A percentile compares a stretch with the other conserved stretches of the same genome.
phyloP scores from a whole-genome alignment of 345 rosid genomes.

The Adansonia digitata region DNA sequence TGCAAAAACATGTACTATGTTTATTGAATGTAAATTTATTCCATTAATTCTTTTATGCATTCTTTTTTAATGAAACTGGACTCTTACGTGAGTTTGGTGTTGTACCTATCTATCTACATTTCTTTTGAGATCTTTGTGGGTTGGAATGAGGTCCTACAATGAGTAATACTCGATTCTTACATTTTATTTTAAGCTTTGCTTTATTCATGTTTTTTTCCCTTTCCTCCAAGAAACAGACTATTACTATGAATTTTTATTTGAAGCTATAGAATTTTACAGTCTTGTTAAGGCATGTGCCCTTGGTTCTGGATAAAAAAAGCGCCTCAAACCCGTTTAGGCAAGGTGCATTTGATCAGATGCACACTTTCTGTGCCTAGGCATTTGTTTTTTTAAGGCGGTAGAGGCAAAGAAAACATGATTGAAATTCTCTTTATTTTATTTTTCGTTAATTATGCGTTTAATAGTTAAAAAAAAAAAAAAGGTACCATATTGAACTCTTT shows the following conservation, averaged over 20 bases:
- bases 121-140: not conserved
- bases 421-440: not conserved
- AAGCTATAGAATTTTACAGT: not conserved
- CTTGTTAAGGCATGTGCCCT: not conserved
- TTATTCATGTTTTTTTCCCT: too few species aligned
- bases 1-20: not conserved
- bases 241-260: not conserved
- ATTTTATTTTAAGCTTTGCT: not conserved
- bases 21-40: not conserved
- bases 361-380: not conserved
- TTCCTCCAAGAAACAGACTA: not conserved
- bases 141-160: not conserved
- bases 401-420: not conserved
- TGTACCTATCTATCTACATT: not conserved
- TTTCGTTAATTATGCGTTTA: not conserved
- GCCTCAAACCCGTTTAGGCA: not conserved
- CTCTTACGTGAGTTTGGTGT: not conserved
- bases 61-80: not conserved
- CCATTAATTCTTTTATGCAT: not conserved
- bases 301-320: not conserved
- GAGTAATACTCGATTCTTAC: not conserved
- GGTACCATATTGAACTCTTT: not conserved
- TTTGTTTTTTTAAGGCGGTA: not conserved
- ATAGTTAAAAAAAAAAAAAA: not conserved
- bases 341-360: not conserved